A percentile compares a stretch with the other conserved stretches of the same genome.
Conservation (phyloP, 2,329 filamentous ascomycete species). For the Cercospora sp. region DNA sequence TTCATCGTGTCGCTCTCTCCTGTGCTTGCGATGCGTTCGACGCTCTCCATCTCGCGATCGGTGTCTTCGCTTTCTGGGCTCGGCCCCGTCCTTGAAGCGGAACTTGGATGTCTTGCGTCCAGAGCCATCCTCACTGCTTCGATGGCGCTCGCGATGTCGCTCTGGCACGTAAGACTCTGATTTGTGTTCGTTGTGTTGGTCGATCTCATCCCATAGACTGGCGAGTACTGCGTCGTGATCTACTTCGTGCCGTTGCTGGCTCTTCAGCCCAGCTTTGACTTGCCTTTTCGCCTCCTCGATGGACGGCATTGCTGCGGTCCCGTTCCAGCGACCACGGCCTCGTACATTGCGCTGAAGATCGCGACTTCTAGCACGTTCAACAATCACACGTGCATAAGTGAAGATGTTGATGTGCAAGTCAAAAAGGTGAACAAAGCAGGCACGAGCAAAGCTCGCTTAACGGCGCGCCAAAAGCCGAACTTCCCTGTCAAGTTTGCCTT, state of each 20-base stretch:
- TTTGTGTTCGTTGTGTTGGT: conserved; percentile 34
- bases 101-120: conserved; percentile 28
- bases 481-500: conserved; percentile 5
- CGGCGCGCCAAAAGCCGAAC: not conserved
- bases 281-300: conserved; percentile 37
- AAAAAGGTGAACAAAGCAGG: not conserved
- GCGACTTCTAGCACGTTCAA: not conserved
- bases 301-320: conserved; percentile 35
- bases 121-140: not conserved
- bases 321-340: not conserved
- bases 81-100: conserved; percentile 36
- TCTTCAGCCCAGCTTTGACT: conserved; percentile 32
- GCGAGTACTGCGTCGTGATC: conserved; percentile 40
- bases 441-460: conserved; percentile 1
- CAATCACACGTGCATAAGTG: not conserved
- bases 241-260: conserved; percentile 20
- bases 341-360: conserved; percentile 15
- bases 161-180: conserved; percentile 17
- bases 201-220: conserved; percentile 38
- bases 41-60: conserved; percentile 23
- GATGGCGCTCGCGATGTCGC: conserved; percentile 12
- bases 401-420: not conserved
- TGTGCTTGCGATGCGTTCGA: conserved; percentile 22
- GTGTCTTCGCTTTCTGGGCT: conserved; percentile 28
- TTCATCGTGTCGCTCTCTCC: conserved; percentile 13